Evolutionary conservation across 2,329 filamentous ascomycete species (phyloP).

Genomic region (Aureobasidium leucospermi): DNA sequence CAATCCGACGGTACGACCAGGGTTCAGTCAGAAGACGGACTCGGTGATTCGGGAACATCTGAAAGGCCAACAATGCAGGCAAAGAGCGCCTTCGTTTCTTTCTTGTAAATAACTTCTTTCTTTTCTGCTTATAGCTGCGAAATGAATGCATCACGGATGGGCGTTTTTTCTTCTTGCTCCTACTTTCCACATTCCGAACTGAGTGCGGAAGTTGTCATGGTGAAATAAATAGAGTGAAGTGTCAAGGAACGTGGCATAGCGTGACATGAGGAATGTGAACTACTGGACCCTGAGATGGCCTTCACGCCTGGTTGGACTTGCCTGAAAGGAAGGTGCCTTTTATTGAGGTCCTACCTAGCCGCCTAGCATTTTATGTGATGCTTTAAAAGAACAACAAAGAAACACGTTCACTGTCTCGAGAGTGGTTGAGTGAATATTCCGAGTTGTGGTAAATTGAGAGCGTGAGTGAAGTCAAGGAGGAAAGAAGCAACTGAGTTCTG

Average conservation of each 20-base stretch:
- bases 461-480: background rate
- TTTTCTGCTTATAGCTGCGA: background rate
- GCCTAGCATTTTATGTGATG: too few relatives aligned
- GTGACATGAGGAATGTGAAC: background rate
- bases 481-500: background rate
- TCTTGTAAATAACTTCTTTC: background rate
- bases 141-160: conserved; percentile 4
- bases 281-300: too few relatives aligned
- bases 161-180: background rate
- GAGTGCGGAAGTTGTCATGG: background rate
- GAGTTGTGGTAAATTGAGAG: background rate
- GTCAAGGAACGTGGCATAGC: background rate
- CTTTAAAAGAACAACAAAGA: background rate
- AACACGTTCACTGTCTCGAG: background rate
- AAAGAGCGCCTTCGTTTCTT: background rate
- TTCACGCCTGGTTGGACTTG: too few relatives aligned
- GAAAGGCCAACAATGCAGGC: background rate
- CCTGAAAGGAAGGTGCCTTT: too few relatives aligned
- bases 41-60: background rate
- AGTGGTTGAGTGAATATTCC: background rate
- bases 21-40: too few relatives aligned
- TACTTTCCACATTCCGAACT: background rate
- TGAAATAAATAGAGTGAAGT: background rate
- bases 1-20: background rate
- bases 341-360: too few relatives aligned